A percentile compares a stretch with the other conserved stretches of the same genome.
Conservation (phyloP, 2,329 filamentous ascomycete species). For the Triangularia verruculosa region DNA sequence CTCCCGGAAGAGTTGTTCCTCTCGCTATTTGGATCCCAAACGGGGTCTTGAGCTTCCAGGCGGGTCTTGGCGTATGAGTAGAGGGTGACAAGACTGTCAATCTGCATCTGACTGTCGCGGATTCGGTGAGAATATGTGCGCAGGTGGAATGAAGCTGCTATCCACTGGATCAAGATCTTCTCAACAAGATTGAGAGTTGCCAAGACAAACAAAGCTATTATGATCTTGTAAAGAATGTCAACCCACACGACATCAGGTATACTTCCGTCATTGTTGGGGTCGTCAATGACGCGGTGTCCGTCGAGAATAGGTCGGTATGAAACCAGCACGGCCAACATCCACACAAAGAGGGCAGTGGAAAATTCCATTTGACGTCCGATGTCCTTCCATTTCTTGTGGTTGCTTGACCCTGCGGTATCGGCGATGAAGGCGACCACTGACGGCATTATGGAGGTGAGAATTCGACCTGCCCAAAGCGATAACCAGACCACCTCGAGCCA, state of each 20-base stretch:
- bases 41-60: conserved; percentile 51
- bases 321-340: conserved; percentile 82
- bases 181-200: conserved; percentile 79
- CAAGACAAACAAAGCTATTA: conserved; percentile 80
- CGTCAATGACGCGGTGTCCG: conserved; percentile 43
- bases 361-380: conserved; percentile 83
- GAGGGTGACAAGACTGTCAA: conserved; percentile 55
- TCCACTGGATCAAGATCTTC: conserved; percentile 92
- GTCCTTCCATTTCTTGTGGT: conserved; percentile 89
- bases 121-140: conserved; percentile 89
- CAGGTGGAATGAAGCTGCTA: conserved; percentile 88
- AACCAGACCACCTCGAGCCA: conserved; percentile 95
- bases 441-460: conserved; percentile 51
- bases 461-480: conserved; percentile 74
- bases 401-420: conserved; percentile 75
- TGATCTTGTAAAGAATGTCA: conserved; percentile 74
- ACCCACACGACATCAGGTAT: conserved; percentile 64
- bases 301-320: conserved; percentile 83
- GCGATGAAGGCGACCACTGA: conserved; percentile 51
- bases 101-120: conserved; percentile 77
- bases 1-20: conserved; percentile 50
- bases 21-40: conserved; percentile 42
- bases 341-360: conserved; percentile 82
- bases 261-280: conserved; percentile 43
- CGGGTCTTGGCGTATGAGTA: conserved; percentile 75